These are phyloP conservation scores for Suhomyces vadensis DNA, from an alignment of 805 yeast species.

Conservation along the genomic window DNA sequence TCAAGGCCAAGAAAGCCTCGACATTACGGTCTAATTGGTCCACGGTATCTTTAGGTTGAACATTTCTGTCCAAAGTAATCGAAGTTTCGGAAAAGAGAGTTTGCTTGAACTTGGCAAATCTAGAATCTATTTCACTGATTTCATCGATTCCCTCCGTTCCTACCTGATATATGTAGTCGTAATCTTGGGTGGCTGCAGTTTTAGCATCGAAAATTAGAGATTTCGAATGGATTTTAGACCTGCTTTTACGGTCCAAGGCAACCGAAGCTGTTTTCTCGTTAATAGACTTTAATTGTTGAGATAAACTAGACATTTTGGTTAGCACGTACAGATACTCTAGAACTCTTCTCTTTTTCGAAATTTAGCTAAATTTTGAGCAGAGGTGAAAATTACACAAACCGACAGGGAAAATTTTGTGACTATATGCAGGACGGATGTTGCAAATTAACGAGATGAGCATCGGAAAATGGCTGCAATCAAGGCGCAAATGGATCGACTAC, in stretches of 20 bases:
- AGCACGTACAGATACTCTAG: too few species aligned
- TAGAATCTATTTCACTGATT: conserved; percentile 67
- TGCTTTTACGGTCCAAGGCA: conserved; percentile 79
- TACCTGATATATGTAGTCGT: conserved; percentile 70
- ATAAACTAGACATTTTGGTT: conserved; percentile 55
- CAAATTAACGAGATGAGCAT: conserved; percentile 2
- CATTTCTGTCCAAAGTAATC: conserved; percentile 73
- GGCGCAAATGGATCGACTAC: neutral
- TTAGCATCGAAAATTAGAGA: conserved; percentile 85
- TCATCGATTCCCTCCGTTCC: conserved; percentile 78
- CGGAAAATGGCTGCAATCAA: neutral
- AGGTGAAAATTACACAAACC: neutral
- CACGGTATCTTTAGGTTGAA: conserved; percentile 76
- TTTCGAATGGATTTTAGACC: conserved; percentile 84
- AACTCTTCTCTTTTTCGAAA: neutral
- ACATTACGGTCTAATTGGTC: conserved; percentile 74
- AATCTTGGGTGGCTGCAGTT: conserved; percentile 93
- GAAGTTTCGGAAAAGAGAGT: conserved; percentile 85
- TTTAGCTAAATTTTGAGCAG: neutral
- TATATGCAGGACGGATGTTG: neutral
- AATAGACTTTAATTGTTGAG: conserved; percentile 77
- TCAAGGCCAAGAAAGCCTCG: conserved; percentile 67
- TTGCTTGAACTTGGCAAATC: conserved; percentile 67
- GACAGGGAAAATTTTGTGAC: neutral
- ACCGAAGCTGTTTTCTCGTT: conserved; percentile 64